Evolutionary conservation across 768 basidiomycete genomes (phyloP).

Genomic region (Clavaria fumosa): DNA sequence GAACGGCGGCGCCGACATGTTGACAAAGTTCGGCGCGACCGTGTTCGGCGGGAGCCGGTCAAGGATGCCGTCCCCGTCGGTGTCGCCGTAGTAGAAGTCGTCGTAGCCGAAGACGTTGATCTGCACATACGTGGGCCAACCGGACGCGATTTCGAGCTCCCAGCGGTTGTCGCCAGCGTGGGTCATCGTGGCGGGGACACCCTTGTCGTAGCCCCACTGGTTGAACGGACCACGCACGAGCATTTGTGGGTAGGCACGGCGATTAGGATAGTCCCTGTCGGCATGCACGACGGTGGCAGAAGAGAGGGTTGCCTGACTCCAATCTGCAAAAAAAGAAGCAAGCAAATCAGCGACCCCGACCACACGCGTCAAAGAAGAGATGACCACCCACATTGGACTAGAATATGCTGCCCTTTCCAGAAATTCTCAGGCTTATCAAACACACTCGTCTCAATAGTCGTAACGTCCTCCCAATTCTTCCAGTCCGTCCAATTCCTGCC

Average conservation of each 20-base stretch:
- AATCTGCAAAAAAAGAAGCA: slow-evolving; percentile 34
- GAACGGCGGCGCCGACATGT: slow-evolving; percentile 79
- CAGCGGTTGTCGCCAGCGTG: slow-evolving; percentile 51
- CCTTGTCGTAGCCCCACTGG: slow-evolving; percentile 81
- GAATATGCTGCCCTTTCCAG: slow-evolving; percentile 76
- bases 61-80: slow-evolving; percentile 73
- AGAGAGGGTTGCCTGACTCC: slow-evolving; percentile 52
- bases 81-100: slow-evolving; percentile 85
- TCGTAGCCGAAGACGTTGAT: slow-evolving; percentile 86
- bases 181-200: slow-evolving; percentile 55
- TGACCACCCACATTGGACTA: slow-evolving; percentile 63
- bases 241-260: slow-evolving; percentile 75
- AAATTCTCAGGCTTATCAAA: slow-evolving; percentile 40
- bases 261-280: slow-evolving; percentile 42
- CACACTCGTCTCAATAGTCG: slow-evolving; percentile 40
- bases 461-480: slow-evolving; percentile 62
- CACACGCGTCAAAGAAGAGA: too few species aligned
- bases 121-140: slow-evolving; percentile 84
- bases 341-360: neutral
- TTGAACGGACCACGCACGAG: slow-evolving; percentile 85
- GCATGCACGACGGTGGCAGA: slow-evolving; percentile 60
- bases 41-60: slow-evolving; percentile 87
- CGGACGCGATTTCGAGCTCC: slow-evolving; percentile 80
- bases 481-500: slow-evolving; percentile 75
- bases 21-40: slow-evolving; percentile 72